These are phyloP conservation scores for Panicum hallii DNA, from an alignment of 202 grass and related monocot genomes.

Conservation along the genomic window DNA sequence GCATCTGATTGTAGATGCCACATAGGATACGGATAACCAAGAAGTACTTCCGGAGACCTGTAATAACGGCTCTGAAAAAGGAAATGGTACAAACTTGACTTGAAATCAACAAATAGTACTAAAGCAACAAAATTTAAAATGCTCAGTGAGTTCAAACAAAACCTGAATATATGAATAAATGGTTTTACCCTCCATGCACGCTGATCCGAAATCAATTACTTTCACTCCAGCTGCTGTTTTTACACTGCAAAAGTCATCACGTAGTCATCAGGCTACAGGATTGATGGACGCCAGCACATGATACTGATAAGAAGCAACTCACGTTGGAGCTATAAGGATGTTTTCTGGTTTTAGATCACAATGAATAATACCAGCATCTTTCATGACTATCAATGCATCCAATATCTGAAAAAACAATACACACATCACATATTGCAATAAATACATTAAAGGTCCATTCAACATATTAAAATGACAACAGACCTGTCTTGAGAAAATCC, in stretches of 20 bases:
- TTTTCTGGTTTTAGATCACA: slow-evolving; percentile 99
- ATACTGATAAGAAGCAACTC: slow-evolving; percentile 52
- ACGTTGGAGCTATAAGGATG: slow-evolving; percentile 91
- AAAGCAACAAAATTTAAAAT: slow-evolving; percentile 33
- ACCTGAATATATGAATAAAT: slow-evolving; percentile 99
- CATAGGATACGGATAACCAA: slow-evolving; percentile 98
- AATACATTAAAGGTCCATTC: slow-evolving; percentile 35
- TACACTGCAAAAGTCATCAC: slow-evolving; percentile 64
- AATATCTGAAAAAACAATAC: slow-evolving; percentile 74
- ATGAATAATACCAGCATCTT: slow-evolving; percentile 97
- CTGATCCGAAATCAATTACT: slow-evolving; percentile 99
- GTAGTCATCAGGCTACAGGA: slow-evolving; percentile 36
- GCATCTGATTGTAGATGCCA: slow-evolving; percentile 32
- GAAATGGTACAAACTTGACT: slow-evolving; percentile 57
- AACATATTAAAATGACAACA: slow-evolving; percentile 39
- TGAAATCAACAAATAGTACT: slow-evolving; percentile 39
- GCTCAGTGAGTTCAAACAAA: slow-evolving; percentile 45
- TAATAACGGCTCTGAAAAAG: slow-evolving; percentile 99
- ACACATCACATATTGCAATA: slow-evolving; percentile 32
- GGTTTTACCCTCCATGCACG: slow-evolving; percentile 90
- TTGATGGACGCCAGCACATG: slow-evolving; percentile 10
- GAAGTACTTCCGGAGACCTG: slow-evolving; percentile 96
- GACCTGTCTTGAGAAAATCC: slow-evolving; percentile 97
- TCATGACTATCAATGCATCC: slow-evolving; percentile 92
- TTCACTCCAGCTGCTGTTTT: slow-evolving; percentile 93